Conservation (phyloP, 345 rosid species). For the Jatropha curcas region DNA sequence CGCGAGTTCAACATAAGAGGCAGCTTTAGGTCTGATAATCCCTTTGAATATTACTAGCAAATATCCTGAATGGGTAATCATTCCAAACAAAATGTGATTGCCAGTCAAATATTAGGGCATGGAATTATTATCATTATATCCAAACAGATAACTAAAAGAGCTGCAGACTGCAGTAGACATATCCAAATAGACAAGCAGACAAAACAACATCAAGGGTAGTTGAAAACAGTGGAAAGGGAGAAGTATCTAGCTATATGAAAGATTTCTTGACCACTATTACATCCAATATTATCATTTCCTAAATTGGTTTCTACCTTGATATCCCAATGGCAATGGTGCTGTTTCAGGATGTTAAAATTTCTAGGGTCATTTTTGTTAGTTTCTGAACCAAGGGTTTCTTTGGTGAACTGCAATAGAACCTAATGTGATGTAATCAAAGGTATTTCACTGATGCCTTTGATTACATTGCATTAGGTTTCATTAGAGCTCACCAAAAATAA, state of each 20-base stretch:
- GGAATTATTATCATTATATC: background rate
- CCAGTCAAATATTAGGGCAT: conserved; percentile 1
- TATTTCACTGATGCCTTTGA: too few relatives aligned
- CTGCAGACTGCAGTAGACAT: background rate
- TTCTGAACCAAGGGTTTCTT: background rate
- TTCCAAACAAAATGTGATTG: background rate
- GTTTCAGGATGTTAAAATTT: background rate
- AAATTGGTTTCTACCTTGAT: background rate
- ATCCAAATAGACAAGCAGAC: background rate
- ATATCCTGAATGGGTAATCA: background rate
- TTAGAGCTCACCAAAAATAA: background rate
- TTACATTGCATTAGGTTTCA: too few relatives aligned
- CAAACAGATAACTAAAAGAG: too few relatives aligned
- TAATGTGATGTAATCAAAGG: too few relatives aligned
- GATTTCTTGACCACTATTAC: background rate
- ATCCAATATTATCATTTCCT: background rate
- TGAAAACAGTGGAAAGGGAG: background rate
- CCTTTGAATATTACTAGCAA: too few relatives aligned
- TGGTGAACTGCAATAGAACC: too few relatives aligned
- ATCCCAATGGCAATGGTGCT: background rate
- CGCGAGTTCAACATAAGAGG: too few relatives aligned
- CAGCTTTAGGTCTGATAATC: too few relatives aligned
- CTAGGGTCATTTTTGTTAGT: background rate
- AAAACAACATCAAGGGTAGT: background rate
- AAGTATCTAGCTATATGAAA: background rate